A percentile compares a stretch with the other conserved stretches of the same genome.
These are phyloP conservation scores for Henningerozyma blattae DNA, from an alignment of 805 yeast species.

Conservation along the genomic window DNA sequence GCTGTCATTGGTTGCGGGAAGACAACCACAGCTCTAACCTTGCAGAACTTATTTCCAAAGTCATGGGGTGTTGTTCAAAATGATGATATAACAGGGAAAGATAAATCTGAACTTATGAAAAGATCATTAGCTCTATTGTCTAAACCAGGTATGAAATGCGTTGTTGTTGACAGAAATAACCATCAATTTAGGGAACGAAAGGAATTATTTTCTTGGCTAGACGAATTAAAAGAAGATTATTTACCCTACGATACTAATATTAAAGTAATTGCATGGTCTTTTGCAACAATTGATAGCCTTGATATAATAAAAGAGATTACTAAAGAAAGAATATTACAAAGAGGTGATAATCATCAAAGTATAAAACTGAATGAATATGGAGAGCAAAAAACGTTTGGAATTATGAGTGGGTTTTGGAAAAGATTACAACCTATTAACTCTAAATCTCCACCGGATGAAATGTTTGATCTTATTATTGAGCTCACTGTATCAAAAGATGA, in stretches of 20 bases:
- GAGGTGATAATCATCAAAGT: slow-evolving; percentile 88
- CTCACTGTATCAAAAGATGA: slow-evolving; percentile 32
- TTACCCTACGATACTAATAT: slow-evolving; percentile 34
- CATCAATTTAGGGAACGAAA: slow-evolving; percentile 58
- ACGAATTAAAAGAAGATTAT: slow-evolving; percentile 30
- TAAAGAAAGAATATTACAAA: slow-evolving; percentile 38
- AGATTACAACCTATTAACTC: slow-evolving; percentile 52
- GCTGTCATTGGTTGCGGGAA: slow-evolving; percentile 95
- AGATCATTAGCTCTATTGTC: slow-evolving; percentile 32
- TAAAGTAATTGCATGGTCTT: slow-evolving; percentile 58
- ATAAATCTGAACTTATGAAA: slow-evolving; percentile 38
- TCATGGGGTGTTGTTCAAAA: slow-evolving; percentile 71
- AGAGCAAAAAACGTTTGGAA: slow-evolving; percentile 36
- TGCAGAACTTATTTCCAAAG: slow-evolving; percentile 39
- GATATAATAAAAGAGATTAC: slow-evolving; percentile 42
- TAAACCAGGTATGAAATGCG: slow-evolving; percentile 30
- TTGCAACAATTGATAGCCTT: slow-evolving; percentile 32
- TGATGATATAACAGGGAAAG: slow-evolving; percentile 48
- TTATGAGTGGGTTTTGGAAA: slow-evolving; percentile 63
- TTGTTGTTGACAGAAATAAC: slow-evolving; percentile 76
- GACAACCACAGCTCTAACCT: slow-evolving; percentile 63
- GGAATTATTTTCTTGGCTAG: slow-evolving; percentile 46
- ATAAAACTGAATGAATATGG: slow-evolving; percentile 44
- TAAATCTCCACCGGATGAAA: slow-evolving; percentile 41
- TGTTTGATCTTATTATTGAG: slow-evolving; percentile 55